Conservation (phyloP, 2,329 filamentous ascomycete species). For the Ophiosphaerella korrae region DNA sequence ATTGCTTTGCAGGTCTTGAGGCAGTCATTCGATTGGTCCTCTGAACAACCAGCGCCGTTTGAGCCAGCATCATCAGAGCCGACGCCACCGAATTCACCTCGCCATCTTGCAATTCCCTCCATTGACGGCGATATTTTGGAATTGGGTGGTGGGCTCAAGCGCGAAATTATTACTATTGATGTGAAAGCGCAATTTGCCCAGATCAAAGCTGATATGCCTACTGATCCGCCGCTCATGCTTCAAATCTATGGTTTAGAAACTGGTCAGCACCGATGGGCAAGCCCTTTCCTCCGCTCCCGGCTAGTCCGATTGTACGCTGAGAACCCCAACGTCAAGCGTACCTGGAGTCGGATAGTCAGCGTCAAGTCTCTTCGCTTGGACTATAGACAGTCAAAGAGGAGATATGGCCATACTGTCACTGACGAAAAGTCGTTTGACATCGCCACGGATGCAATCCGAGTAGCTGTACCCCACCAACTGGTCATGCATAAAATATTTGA, state of each 20-base stretch:
- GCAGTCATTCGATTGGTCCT: constrained; percentile 47
- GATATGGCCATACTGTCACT: constrained; percentile 64
- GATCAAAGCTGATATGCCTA: constrained; percentile 84
- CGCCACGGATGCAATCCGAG: constrained; percentile 79
- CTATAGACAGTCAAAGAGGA: constrained; percentile 75
- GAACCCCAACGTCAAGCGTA: constrained; percentile 77
- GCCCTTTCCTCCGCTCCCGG: constrained; percentile 78
- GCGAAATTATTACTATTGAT: constrained; percentile 80
- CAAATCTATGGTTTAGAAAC: constrained; percentile 83
- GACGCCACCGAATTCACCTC: constrained; percentile 18
- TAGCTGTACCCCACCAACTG: constrained; percentile 90
- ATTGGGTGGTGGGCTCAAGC: constrained; percentile 29
- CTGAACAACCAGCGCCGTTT: constrained; percentile 10
- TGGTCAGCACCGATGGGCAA: constrained; percentile 84
- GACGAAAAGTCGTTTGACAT: constrained; percentile 86
- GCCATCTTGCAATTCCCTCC: constrained; percentile 41
- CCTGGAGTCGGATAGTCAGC: constrained; percentile 87
- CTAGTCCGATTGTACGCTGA: constrained; percentile 86
- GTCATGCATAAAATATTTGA: constrained; percentile 91
- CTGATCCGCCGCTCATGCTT: constrained; percentile 88
- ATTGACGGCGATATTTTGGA: constrained; percentile 38
- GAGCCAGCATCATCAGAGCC: constrained; percentile 16
- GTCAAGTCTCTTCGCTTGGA: constrained; percentile 82
- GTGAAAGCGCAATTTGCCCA: constrained; percentile 82
- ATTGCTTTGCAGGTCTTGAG: constrained; percentile 76